These are phyloP conservation scores for Rhizopogon parksii DNA, from an alignment of 1,284 basidiomycete genomes.

Conservation along the genomic window DNA sequence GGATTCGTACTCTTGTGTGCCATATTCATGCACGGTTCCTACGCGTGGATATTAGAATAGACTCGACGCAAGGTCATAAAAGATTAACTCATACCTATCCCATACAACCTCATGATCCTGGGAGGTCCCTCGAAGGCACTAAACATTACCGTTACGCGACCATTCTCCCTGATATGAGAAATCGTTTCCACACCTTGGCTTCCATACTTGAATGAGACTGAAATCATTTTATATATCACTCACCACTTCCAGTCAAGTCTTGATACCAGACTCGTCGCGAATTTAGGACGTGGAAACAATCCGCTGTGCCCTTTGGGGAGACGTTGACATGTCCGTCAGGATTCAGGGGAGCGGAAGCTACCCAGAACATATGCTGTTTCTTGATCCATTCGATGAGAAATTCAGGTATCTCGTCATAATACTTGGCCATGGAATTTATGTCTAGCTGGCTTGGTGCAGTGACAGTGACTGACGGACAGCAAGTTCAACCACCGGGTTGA, in stretches of 20 bases:
- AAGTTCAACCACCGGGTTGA: too few species aligned
- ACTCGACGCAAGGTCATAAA: neutral
- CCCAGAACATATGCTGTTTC: conserved; percentile 49
- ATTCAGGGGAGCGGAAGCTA: conserved; percentile 49
- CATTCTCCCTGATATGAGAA: conserved; percentile 51
- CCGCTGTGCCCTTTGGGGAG: conserved; percentile 45
- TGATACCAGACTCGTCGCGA: conserved; percentile 49
- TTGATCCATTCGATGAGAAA: conserved; percentile 41
- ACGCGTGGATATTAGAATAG: neutral
- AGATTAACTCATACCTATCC: conserved; percentile 31
- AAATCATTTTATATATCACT: conserved; percentile 11
- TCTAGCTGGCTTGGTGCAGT: neutral
- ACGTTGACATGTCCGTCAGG: conserved; percentile 47
- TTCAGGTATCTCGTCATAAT: conserved; percentile 41
- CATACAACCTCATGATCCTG: conserved; percentile 44
- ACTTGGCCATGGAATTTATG: conserved; percentile 35
- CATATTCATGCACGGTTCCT: conserved; percentile 48
- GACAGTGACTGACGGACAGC: too few species aligned
- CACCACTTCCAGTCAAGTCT: conserved; percentile 49
- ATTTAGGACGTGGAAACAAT: conserved; percentile 43
- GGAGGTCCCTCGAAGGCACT: conserved; percentile 49
- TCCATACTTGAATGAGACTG: neutral
- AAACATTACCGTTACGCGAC: conserved; percentile 51
- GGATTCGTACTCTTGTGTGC: conserved; percentile 42
- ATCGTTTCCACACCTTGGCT: conserved; percentile 45